Evolutionary conservation across 345 rosid species (phyloP).

Genomic region (Dipteronia sinensis): DNA sequence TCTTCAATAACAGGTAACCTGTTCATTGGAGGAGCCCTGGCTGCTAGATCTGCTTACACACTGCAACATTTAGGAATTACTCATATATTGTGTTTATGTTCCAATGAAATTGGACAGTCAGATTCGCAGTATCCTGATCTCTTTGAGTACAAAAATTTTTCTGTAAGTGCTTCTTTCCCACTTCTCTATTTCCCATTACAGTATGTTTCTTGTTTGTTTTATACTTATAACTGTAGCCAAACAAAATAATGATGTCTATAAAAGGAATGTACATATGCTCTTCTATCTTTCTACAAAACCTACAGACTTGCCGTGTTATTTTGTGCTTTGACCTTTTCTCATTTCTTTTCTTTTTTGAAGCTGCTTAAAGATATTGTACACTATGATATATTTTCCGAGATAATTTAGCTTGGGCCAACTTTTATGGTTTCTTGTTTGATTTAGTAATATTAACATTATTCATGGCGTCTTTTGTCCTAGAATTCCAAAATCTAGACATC

Average conservation of each 20-base stretch:
- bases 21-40: constrained; percentile 90
- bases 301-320: not conserved
- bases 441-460: not conserved
- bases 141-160: constrained; percentile 79
- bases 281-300: too few species aligned
- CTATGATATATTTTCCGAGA: not conserved
- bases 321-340: not conserved
- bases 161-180: constrained; percentile 50
- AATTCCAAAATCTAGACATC: not conserved
- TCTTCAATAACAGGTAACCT: constrained; percentile 68
- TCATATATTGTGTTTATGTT: constrained; percentile 86
- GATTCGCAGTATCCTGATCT: constrained; percentile 86
- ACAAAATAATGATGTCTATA: too few species aligned
- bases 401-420: not conserved
- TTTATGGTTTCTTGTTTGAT: not conserved
- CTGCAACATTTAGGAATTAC: constrained; percentile 81
- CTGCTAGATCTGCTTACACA: constrained; percentile 85
- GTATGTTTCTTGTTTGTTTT: not conserved
- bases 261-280: too few species aligned
- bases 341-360: not conserved
- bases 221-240: too few species aligned
- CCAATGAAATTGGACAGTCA: constrained; percentile 96
- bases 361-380: not conserved
- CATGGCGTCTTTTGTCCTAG: not conserved
- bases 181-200: constrained; percentile 11